Conservation (phyloP, 257 asterid species). For the Gentiana straminea region DNA sequence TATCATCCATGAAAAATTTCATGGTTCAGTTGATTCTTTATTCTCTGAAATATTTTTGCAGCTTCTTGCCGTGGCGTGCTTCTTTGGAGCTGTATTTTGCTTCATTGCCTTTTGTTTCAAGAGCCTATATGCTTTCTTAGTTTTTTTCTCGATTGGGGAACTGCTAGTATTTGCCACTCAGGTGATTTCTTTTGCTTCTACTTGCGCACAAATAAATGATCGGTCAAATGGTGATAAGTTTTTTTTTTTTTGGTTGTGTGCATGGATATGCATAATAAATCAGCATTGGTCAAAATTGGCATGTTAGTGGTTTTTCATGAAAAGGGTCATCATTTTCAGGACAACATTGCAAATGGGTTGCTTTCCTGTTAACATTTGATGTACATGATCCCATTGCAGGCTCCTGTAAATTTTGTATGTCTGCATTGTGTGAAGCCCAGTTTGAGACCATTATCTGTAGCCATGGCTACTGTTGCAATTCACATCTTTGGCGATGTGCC, state of each 20-base stretch:
- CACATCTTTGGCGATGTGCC: slow-evolving; percentile 94
- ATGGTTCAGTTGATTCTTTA: not conserved
- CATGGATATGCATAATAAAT: not conserved
- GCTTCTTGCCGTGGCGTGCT: slow-evolving; percentile 73
- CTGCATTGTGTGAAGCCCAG: slow-evolving; percentile 80
- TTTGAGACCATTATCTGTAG: slow-evolving; percentile 76
- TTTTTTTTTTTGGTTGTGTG: slow-evolving; percentile 1
- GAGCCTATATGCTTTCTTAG: slow-evolving; percentile 52
- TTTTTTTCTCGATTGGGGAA: slow-evolving; percentile 69
- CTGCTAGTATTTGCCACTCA: slow-evolving; percentile 59
- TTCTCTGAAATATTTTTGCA: slow-evolving; percentile 12
- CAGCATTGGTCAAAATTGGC: no score
- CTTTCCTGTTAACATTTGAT: not conserved
- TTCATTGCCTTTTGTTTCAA: slow-evolving; percentile 77
- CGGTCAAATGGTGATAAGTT: not conserved
- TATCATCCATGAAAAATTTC: no score
- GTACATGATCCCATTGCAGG: slow-evolving; percentile 30
- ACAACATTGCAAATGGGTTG: not conserved
- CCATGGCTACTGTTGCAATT: slow-evolving; percentile 64
- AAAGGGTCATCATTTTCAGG: not conserved
- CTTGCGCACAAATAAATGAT: not conserved
- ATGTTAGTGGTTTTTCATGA: no score
- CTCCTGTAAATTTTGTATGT: slow-evolving; percentile 82
- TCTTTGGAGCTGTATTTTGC: slow-evolving; percentile 65
- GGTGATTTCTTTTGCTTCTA: slow-evolving; percentile 26